Evolutionary conservation across 768 basidiomycete species (phyloP).

Genomic region (Trametes coccinea): DNA sequence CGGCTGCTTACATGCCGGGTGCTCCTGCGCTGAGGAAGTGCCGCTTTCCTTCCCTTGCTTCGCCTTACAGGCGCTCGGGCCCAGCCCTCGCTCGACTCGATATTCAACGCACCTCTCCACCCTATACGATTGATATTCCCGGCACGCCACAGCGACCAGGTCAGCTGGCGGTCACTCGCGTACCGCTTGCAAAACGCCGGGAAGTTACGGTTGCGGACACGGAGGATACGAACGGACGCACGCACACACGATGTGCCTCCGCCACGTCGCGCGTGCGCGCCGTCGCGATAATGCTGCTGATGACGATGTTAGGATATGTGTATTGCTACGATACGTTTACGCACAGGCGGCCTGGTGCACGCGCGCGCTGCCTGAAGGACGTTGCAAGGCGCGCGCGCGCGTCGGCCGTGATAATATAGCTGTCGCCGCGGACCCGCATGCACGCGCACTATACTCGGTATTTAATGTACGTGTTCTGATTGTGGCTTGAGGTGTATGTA

Average conservation of each 20-base stretch:
- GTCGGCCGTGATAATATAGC: neutral
- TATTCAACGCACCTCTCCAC: neutral
- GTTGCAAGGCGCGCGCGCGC: neutral
- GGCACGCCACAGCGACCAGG: neutral
- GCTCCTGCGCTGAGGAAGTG: neutral
- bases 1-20: neutral
- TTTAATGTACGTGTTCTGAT: no score
- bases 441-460: neutral
- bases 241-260: neutral
- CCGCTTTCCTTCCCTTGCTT: neutral
- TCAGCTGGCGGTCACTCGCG: neutral
- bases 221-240: neutral
- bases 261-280: neutral
- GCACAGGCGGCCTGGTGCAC: neutral
- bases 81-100: neutral
- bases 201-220: neutral
- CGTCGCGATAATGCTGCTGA: neutral
- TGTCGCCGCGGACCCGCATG: neutral
- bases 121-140: neutral
- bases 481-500: no score
- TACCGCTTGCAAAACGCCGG: neutral
- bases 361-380: neutral
- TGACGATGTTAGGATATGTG: neutral
- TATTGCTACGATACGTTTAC: slow-evolving; percentile 1
- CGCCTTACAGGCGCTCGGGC: neutral